These are phyloP conservation scores for Beverwykella pulmonaria DNA, from an alignment of 495 filamentous ascomycete genomes.

Conservation along the genomic window DNA sequence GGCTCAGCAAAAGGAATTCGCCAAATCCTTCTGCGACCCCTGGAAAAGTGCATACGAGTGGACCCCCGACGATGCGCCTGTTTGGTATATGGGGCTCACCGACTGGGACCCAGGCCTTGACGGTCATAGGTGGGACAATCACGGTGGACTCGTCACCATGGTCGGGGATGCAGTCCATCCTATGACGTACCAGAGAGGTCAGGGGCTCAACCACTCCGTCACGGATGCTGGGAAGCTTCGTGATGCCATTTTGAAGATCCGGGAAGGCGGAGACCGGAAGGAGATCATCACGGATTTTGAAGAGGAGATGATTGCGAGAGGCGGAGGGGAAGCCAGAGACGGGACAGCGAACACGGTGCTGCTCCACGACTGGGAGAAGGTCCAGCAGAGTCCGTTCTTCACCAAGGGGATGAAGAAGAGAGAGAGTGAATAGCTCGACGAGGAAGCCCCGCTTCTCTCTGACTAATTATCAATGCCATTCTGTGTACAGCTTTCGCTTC, in stretches of 20 bases:
- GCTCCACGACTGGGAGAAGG: slow-evolving; percentile 48
- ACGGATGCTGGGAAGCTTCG: slow-evolving; percentile 48
- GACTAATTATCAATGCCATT: no score
- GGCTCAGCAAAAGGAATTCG: slow-evolving; percentile 30
- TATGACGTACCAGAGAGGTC: slow-evolving; percentile 56
- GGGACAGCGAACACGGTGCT: slow-evolving; percentile 42
- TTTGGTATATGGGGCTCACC: slow-evolving; percentile 34
- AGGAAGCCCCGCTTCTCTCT: no score
- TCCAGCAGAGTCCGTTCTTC: slow-evolving; percentile 33
- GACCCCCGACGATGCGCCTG: slow-evolving; percentile 28
- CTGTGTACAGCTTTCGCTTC: no score
- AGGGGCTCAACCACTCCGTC: slow-evolving; percentile 55
- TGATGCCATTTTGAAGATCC: slow-evolving; percentile 38
- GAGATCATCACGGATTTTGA: slow-evolving; percentile 42
- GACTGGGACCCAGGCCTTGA: slow-evolving; percentile 37
- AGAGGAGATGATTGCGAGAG: slow-evolving; percentile 44
- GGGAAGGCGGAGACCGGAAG: slow-evolving; percentile 22
- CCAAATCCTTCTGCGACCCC: slow-evolving; percentile 34
- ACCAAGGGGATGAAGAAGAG: slow-evolving; percentile 31
- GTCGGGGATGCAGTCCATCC: slow-evolving; percentile 57
- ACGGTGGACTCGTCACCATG: slow-evolving; percentile 50
- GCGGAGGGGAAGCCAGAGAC: slow-evolving; percentile 40
- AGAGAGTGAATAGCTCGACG: no score
- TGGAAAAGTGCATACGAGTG: slow-evolving; percentile 37
- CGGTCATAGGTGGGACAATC: slow-evolving; percentile 49